Evolutionary conservation across 2,329 filamentous ascomycete species (phyloP), one percentile per base, ranked within the genome.

Genomic region (Westerdykella sp.): DNA sequence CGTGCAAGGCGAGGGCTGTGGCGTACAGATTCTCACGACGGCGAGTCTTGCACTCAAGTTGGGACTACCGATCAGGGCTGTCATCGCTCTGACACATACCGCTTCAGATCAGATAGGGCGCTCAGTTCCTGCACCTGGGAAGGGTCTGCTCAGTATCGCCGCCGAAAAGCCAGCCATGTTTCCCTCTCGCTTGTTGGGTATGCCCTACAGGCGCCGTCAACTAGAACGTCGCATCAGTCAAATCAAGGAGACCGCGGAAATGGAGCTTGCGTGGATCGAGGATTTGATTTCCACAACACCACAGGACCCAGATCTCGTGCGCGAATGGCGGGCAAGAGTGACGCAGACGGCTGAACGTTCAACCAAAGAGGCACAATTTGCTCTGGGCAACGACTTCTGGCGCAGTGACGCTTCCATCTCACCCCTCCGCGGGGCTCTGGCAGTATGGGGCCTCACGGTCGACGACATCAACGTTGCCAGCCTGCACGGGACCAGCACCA

Each of bases 401-500:
- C 50, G 53, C 4, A 52, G 56, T 50, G 44, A 54, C 66, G 75
- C 88, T 35, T 84, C 82, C 61, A 98, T 98, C 63, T 91, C 93
- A 62, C 93, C 94, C 63, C 81, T 98, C 35, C 90, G 93, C 67
- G 93, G 93, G 71, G 89, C 93, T 45, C 80, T 98, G 51, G 94
- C 93, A 39, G 97, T 91, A 10, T 98, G 93, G 93, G 93, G 91
- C 65, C 84, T 98, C 43, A 97, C 93, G 11, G 87, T 98, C 53
- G 93, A 98, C 62, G 93, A 98, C 60, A 81, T 98, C 30, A 85
- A 78, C 56, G 89, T 98, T 50, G 91, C 93, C 13, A 97, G 93
- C 12, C 97, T 97, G 87, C 93, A 98, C 75, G 93, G 93, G 61
- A 98, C 93, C 34, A 97, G 93, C 1, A 98, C 93, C 53, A 89